Evolutionary conservation across 2,329 filamentous ascomycete species (phyloP), one percentile per base, ranked within the genome.

Genomic region (Thielaviopsis populi): DNA sequence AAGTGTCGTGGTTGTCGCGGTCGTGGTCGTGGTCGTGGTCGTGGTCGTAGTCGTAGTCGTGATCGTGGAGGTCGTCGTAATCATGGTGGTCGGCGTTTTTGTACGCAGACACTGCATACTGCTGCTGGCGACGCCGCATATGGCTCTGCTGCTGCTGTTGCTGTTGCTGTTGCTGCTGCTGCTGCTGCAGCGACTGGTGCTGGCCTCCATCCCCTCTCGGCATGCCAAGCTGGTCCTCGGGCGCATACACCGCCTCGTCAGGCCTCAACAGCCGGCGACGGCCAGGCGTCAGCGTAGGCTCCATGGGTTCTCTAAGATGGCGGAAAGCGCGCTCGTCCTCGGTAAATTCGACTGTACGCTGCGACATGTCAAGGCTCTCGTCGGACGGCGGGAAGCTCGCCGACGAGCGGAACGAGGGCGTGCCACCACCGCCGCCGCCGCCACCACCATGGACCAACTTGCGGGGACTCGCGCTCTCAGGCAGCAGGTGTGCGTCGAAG

Each of bases 351-450:
- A 48, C 27, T 17, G 59, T 61, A 42, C 59, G 59, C 30, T 61
- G 59, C 59, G 59, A 61, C 27, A 46, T 22, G 41, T 37, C 59
- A 66, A 83, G 78, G 70, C 78, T 82, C 69, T 83, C 81, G 68
- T 83, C 80, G 0, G 81, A 83, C n/a, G 69, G 71, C 10, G 15
- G 73, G 43, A 77, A 72, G 68, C 75, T 77, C 65, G 73, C 72
- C 37, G 72, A 72, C 58, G 73, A 75, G 53, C 75, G 74, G 1
- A 76, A 76, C 15, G 77, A 75, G 2, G 75, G 69, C 63, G 78
- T 76, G 17, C 82, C 72, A 63, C 82, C 74, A 10, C 78, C 77
- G 5, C n/a, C n/a, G n/a, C n/a, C n/a, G n/a, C n/a, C n/a, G n/a
- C n/a, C n/a, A n/a, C n/a, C n/a, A n/a, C n/a, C 33, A 8, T 37